A percentile compares a stretch with the other conserved stretches of the same genome.
Evolutionary conservation across 2,329 filamentous ascomycete species (phyloP).

Genomic region (Chrysoporthe cubensis): DNA sequence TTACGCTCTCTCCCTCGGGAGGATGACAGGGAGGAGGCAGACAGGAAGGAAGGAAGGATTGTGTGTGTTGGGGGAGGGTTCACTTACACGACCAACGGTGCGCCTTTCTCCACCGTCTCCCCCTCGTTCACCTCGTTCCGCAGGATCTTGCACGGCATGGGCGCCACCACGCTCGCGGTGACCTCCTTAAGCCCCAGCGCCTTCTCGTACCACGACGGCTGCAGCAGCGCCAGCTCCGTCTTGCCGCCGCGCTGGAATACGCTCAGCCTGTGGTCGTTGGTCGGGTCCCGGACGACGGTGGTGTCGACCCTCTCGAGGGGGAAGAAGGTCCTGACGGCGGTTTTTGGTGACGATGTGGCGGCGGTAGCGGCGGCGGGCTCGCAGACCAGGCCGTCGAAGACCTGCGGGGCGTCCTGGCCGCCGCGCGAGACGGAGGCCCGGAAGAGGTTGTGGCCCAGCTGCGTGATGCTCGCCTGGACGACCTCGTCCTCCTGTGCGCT

Average conservation of each 20-base stretch:
- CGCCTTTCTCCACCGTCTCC: slow-evolving; percentile 80
- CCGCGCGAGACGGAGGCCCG: slow-evolving; percentile 50
- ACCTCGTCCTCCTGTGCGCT: slow-evolving; percentile 67
- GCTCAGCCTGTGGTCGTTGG: slow-evolving; percentile 63
- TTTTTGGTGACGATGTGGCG: slow-evolving; percentile 33
- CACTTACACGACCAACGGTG: slow-evolving; percentile 79
- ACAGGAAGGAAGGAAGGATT: not conserved
- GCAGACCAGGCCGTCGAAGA: slow-evolving; percentile 52
- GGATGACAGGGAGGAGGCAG: not conserved
- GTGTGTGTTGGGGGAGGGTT: not conserved
- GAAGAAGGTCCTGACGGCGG: slow-evolving; percentile 72
- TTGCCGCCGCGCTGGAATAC: slow-evolving; percentile 74
- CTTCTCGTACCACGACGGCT: slow-evolving; percentile 83
- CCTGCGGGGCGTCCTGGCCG: slow-evolving; percentile 41
- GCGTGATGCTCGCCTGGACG: slow-evolving; percentile 55
- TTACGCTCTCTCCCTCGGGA: not conserved
- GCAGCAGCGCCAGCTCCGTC: slow-evolving; percentile 60
- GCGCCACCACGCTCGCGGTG: slow-evolving; percentile 81
- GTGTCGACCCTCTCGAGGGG: slow-evolving; percentile 78
- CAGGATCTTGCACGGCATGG: slow-evolving; percentile 97
- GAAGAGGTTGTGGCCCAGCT: slow-evolving; percentile 52
- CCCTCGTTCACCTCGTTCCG: slow-evolving; percentile 87
- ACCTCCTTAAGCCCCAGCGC: slow-evolving; percentile 82
- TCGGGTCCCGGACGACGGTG: slow-evolving; percentile 68
- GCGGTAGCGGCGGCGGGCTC: slow-evolving; percentile 39